Conservation (phyloP, 2,329 filamentous ascomycete genomes). For the Didymella sp. region DNA sequence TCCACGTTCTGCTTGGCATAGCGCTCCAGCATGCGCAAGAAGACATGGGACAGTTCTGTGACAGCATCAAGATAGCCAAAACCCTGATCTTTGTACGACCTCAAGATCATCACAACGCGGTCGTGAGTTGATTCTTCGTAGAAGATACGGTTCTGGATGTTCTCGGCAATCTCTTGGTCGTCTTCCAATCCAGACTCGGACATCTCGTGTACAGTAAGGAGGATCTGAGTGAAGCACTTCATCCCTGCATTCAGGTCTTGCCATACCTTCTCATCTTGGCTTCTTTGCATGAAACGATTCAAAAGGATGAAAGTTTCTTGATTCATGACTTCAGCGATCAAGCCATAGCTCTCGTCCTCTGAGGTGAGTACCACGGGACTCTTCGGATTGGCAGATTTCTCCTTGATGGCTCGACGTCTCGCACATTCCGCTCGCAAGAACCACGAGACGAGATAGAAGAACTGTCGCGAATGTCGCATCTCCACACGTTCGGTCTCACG, state of each 20-base stretch:
- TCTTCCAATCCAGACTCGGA: slow-evolving; percentile 81
- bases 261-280: slow-evolving; percentile 85
- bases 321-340: slow-evolving; percentile 88
- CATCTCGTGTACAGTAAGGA: slow-evolving; percentile 94
- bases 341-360: slow-evolving; percentile 76
- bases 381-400: slow-evolving; percentile 61
- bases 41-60: slow-evolving; percentile 90
- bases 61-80: slow-evolving; percentile 92
- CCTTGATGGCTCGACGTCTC: slow-evolving; percentile 64
- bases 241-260: slow-evolving; percentile 84
- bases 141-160: slow-evolving; percentile 95
- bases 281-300: slow-evolving; percentile 80
- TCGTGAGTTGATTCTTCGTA: slow-evolving; percentile 97
- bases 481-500: slow-evolving; percentile 84
- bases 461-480: slow-evolving; percentile 79
- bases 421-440: slow-evolving; percentile 86
- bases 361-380: slow-evolving; percentile 48
- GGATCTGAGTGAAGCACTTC: slow-evolving; percentile 92
- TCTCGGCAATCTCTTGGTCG: slow-evolving; percentile 97
- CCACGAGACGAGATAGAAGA: slow-evolving; percentile 92
- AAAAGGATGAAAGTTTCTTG: slow-evolving; percentile 94
- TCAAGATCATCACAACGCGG: slow-evolving; percentile 77
- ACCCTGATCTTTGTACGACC: slow-evolving; percentile 90
- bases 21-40: slow-evolving; percentile 86
- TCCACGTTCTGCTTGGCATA: slow-evolving; percentile 96